These are phyloP conservation scores for Quercus agrifolia DNA, from an alignment of 306 rosid genomes.

Conservation along the genomic window DNA sequence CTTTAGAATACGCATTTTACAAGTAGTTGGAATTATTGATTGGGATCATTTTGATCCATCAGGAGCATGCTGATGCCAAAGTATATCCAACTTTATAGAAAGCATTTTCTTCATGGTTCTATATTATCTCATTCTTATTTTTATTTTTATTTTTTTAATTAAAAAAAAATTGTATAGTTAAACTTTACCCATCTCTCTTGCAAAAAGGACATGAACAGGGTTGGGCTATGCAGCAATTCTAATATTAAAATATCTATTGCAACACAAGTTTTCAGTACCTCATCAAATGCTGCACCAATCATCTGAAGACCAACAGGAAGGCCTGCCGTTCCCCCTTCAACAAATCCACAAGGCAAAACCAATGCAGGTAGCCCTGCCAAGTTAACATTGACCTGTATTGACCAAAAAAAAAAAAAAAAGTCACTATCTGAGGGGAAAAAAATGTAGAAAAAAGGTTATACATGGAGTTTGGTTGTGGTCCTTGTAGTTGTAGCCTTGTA, in stretches of 20 bases:
- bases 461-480: not conserved
- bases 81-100: too few species aligned
- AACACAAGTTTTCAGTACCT: slow-evolving; percentile 49
- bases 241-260: slow-evolving; percentile 9
- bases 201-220: not conserved
- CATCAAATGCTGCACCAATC: slow-evolving; percentile 87
- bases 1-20: not conserved
- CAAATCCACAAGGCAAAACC: slow-evolving; percentile 96
- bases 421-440: not conserved
- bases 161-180: too few species aligned
- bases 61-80: too few species aligned
- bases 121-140: too few species aligned
- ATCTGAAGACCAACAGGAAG: slow-evolving; percentile 98
- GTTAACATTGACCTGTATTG: slow-evolving; percentile 82
- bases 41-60: not conserved
- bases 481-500: not conserved
- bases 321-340: slow-evolving; percentile 67
- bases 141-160: too few species aligned
- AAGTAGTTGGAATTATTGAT: not conserved
- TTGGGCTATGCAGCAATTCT: not conserved
- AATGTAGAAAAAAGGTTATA: slow-evolving; percentile 1
- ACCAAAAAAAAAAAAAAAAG: not conserved
- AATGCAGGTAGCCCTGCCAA: slow-evolving; percentile 96
- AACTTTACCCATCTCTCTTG: not conserved
- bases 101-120: too few species aligned